Evolutionary conservation across 441 rosid species (phyloP), one percentile per base, ranked within the genome.

Genomic region (Viola pubescens): DNA sequence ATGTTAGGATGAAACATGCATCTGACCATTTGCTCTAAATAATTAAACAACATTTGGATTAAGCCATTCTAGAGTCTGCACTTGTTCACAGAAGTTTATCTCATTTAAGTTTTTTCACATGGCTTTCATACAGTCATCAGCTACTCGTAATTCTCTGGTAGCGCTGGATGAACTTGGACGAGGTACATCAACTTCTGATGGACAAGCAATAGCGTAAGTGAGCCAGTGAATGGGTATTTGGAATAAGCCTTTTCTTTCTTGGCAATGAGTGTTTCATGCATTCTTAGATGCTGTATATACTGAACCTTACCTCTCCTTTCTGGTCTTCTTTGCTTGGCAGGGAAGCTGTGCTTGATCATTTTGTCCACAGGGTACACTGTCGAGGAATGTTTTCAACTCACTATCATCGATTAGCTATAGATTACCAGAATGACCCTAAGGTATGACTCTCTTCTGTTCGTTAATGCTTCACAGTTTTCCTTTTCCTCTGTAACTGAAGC

Each of bases 171-270:
- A 94, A 82, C 95, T 94, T 68, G 98, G 97, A 54, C 83, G 97
- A 38, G 99, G 99, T 69, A 88, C 99, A 58, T 82, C 98, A 48
- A 88, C 99, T 50, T 94, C 98, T 62, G 99, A 94, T 78, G 99
- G 99, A 70, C 97, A 94, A 76, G 99, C 99, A 71, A 94, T 94
- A 75, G 99, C 97, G 97, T 90, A 79, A 50, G 88, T 76, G 48
- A 12, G 16, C 56, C 60, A 10, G 51, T 48, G 52, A n/a, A 40
- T 56, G 37, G 7, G 41, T 40, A 43, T 48, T 39, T 54, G 47
- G 9, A 12, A 10, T 46, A 19, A 60, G 19, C 19, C 48, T 63
- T 53, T 37, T 55, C 61, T 54, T 41, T 64, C 61, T 41, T 10
- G 19, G 34, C 37, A 4, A 19, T 57, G 48, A 34, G 43, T 53